phyloP scores from a whole-genome alignment of 2,329 filamentous ascomycete species.

The Botrytis medusae region DNA sequence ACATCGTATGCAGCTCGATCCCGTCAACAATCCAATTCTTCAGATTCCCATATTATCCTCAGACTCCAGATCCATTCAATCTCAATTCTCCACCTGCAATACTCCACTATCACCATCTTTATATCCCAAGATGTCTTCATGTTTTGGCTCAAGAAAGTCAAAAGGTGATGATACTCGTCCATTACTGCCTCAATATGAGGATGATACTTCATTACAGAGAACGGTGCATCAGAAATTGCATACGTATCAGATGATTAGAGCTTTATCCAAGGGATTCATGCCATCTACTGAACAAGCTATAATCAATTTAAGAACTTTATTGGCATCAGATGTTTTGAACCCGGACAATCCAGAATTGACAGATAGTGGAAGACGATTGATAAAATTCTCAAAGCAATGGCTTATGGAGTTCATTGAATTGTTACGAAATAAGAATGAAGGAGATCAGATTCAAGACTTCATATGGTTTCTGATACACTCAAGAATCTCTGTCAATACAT shows the following conservation, averaged over 20 bases:
- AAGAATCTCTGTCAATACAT: slow-evolving; percentile 65
- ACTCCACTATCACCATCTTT: neutral
- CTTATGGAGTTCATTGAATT: slow-evolving; percentile 80
- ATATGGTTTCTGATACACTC: slow-evolving; percentile 81
- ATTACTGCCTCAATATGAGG: slow-evolving; percentile 77
- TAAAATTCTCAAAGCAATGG: slow-evolving; percentile 71
- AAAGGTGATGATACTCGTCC: slow-evolving; percentile 51
- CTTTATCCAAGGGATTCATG: slow-evolving; percentile 82
- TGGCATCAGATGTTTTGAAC: slow-evolving; percentile 77
- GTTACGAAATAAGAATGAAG: slow-evolving; percentile 75
- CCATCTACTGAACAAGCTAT: slow-evolving; percentile 85
- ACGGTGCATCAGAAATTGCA: slow-evolving; percentile 86
- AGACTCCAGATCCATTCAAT: neutral
- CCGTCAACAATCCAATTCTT: slow-evolving; percentile 15
- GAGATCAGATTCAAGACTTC: slow-evolving; percentile 88
- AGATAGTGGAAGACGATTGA: slow-evolving; percentile 70
- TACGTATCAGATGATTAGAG: slow-evolving; percentile 86
- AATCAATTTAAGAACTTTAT: slow-evolving; percentile 73
- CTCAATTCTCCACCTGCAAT: neutral
- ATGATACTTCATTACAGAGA: slow-evolving; percentile 76
- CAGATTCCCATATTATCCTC: neutral
- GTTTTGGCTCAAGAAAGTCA: slow-evolving; percentile 38
- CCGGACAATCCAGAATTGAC: slow-evolving; percentile 74
- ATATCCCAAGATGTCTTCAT: slow-evolving; percentile 37
- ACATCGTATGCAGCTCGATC: slow-evolving; percentile 16